A percentile compares a stretch with the other conserved stretches of the same genome.
Conservation (phyloP, 768 basidiomycete species). For the Boletellus ananiceps region DNA sequence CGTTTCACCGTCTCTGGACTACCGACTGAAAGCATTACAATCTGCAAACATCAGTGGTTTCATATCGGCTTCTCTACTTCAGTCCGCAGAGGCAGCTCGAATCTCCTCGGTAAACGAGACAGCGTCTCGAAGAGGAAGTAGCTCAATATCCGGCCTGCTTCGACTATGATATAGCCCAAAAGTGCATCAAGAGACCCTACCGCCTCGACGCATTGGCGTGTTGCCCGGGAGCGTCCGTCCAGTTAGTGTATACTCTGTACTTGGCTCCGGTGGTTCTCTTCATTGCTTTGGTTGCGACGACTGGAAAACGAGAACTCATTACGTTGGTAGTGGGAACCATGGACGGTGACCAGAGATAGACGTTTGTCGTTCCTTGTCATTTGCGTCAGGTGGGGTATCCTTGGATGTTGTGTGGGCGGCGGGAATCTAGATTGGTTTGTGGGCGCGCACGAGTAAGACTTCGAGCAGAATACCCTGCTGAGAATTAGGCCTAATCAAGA, state of each 20-base stretch:
- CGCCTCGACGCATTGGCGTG: constrained; percentile 44
- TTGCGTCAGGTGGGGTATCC: background rate
- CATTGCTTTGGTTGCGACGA: constrained; percentile 58
- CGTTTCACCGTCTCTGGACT: constrained; percentile 45
- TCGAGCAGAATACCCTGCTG: constrained; percentile 5
- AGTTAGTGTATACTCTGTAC: constrained; percentile 52
- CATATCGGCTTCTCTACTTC: background rate
- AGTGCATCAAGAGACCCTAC: constrained; percentile 46
- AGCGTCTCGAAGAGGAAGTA: constrained; percentile 55
- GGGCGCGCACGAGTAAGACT: constrained; percentile 10
- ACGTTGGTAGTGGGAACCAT: constrained; percentile 7
- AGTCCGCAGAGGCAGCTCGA: constrained; percentile 3
- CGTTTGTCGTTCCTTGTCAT: constrained; percentile 5
- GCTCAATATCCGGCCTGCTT: constrained; percentile 47
- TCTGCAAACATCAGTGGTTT: constrained; percentile 42
- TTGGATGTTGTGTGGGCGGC: constrained; percentile 8
- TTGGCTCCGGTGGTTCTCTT: constrained; percentile 43
- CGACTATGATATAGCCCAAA: constrained; percentile 33
- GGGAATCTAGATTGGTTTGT: constrained; percentile 16
- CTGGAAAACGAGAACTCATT: constrained; percentile 32
- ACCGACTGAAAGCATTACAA: constrained; percentile 57
- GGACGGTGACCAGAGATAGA: constrained; percentile 9
- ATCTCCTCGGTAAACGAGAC: constrained; percentile 38
- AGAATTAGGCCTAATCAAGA: constrained; percentile 3
- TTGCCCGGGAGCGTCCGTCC: constrained; percentile 48